phyloP scores from a whole-genome alignment of 805 yeast species.

The Kazachstania kunashirensis region DNA sequence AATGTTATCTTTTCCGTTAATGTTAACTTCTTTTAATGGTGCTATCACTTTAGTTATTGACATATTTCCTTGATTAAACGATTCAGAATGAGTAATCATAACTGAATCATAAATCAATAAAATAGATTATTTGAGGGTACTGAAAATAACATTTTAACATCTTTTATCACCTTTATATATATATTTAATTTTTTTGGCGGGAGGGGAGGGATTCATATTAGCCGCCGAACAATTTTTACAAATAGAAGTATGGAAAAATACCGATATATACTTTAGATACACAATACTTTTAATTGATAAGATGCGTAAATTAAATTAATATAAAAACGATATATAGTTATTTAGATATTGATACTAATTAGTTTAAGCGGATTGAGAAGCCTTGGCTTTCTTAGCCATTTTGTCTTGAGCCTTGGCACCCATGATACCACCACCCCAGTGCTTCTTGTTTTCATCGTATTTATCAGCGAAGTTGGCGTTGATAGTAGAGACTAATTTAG shows the following conservation, averaged over 20 bases:
- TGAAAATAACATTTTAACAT: not conserved
- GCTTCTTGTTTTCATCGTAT: slow-evolving; percentile 93
- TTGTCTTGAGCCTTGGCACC: slow-evolving; percentile 90
- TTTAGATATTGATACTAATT: not conserved
- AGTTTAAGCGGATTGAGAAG: slow-evolving; percentile 33
- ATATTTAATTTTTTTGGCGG: not conserved
- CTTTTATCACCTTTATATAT: not conserved
- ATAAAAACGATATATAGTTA: not conserved
- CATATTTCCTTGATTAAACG: not conserved
- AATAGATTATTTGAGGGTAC: not conserved
- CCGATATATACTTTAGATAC: not conserved
- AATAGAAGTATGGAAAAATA: too few relatives aligned
- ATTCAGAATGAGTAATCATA: too few relatives aligned
- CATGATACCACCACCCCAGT: slow-evolving; percentile 99
- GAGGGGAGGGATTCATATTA: not conserved
- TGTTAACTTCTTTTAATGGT: not conserved
- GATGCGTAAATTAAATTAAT: not conserved
- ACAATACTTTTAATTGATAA: not conserved
- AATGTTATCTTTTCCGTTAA: not conserved
- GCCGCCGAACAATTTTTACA: too few relatives aligned
- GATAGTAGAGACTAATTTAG: slow-evolving; percentile 52
- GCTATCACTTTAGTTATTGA: not conserved
- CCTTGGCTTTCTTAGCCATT: slow-evolving; percentile 65
- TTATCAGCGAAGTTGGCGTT: slow-evolving; percentile 88
- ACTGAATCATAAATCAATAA: too few relatives aligned